Evolutionary conservation across 441 rosid species (phyloP).

Genomic region (Jatropha multifida): DNA sequence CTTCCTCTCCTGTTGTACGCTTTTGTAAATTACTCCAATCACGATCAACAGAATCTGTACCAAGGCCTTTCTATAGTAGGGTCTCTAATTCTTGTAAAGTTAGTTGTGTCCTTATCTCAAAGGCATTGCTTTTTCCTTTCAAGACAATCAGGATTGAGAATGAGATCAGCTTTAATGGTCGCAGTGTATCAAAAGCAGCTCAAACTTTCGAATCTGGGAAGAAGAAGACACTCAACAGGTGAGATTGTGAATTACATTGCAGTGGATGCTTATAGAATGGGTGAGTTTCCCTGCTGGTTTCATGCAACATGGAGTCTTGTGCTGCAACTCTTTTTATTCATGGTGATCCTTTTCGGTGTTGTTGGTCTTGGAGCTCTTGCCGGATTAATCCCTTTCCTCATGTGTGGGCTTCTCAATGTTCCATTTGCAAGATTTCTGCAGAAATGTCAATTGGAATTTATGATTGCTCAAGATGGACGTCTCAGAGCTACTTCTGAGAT

Average conservation of each 20-base stretch:
- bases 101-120: constrained; percentile 77
- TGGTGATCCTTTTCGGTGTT: constrained; percentile 55
- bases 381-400: constrained; percentile 65
- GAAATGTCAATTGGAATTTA: constrained; percentile 67
- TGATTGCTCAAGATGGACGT: constrained; percentile 79
- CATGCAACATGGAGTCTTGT: constrained; percentile 60
- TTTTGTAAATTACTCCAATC: constrained; percentile 69
- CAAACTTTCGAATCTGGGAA: constrained; percentile 68
- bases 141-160: constrained; percentile 83
- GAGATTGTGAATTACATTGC: constrained; percentile 82
- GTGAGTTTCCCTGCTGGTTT: constrained; percentile 90
- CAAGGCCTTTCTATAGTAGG: constrained; percentile 61
- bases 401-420: constrained; percentile 63
- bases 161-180: constrained; percentile 88
- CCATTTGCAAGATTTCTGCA: constrained; percentile 77
- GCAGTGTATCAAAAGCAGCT: constrained; percentile 82
- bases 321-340: constrained; percentile 65
- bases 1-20: constrained; percentile 74
- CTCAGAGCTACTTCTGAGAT: constrained; percentile 78
- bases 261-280: constrained; percentile 88
- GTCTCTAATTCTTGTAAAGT: constrained; percentile 51
- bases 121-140: constrained; percentile 70
- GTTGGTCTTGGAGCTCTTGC: constrained; percentile 78
- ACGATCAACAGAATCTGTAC: constrained; percentile 40
- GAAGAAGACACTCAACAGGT: constrained; percentile 74